phyloP scores from a whole-genome alignment of 306 rosid species.

The Cucumis melo region DNA sequence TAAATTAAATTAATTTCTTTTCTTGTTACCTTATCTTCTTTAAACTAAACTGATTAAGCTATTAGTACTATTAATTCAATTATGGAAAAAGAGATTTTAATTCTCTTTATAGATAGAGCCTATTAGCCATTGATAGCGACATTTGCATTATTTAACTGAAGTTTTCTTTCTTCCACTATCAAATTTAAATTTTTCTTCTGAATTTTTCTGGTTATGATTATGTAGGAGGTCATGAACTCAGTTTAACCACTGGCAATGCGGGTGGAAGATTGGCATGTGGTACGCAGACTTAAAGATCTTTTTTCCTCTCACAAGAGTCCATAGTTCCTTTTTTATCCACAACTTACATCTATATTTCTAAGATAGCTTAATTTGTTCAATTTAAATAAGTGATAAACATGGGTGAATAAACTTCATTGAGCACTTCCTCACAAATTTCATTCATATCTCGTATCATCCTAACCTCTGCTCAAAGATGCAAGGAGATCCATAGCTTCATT shows the following conservation, averaged over 20 bases:
- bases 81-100: not conserved
- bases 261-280: conserved; percentile 97
- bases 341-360: not conserved
- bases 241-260: conserved; percentile 75
- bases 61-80: not conserved
- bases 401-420: not conserved
- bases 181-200: not conserved
- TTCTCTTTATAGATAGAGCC: not conserved
- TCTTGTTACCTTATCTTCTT: not conserved
- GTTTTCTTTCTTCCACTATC: not conserved
- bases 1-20: not conserved
- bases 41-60: not conserved
- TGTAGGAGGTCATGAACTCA: conserved; percentile 83
- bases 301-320: not conserved
- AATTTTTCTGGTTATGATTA: conserved; percentile 11
- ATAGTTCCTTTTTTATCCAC: not conserved
- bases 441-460: not conserved
- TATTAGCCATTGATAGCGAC: not conserved
- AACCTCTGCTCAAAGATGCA: not conserved
- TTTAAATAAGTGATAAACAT: not conserved
- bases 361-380: not conserved
- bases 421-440: not conserved
- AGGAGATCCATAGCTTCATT: no score
- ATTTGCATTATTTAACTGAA: not conserved
- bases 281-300: conserved; percentile 22